Evolutionary conservation across 495 filamentous ascomycete species (phyloP), one percentile per base, ranked within the genome.

Genomic region (Tuber melanosporum): DNA sequence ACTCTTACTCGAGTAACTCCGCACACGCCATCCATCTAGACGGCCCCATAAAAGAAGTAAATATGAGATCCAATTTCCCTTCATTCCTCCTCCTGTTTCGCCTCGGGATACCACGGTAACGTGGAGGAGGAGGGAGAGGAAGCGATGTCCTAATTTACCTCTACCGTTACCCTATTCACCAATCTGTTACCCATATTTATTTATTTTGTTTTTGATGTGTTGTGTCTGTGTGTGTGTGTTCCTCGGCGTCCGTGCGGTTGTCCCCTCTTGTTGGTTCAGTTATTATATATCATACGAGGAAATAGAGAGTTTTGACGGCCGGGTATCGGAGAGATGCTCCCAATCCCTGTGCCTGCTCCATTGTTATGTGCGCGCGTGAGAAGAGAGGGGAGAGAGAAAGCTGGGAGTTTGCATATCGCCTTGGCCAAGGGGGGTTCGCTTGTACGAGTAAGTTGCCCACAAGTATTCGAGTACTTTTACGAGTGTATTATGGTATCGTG

Each of bases 31-130:
- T 32, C 57, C n/a, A 66, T 66, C 57, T 32, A 32, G 57, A 17
- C 57, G n/a, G n/a, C 26, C 26, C 12, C 10, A 6, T 4, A 32
- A 32, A 66, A 66, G 26, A 15, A 32, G 57, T 32, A 66, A 32
- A 15, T 32, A 66, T 66, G 57, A 17, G 57, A 66, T 66, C 57
- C 14, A 32, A 66, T 66, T 66, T 66, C 57, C n/a, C 3, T 32
- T 66, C 57, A 32, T 66, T 66, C 57, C 57, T 66, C n/a, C 32
- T 15, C n/a, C n/a, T 66, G 57, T 66, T 66, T 66, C 57, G 57
- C 57, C 10, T 66, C 57, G 47, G 1, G 20, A 8, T n/a, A 57
- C 22, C 49, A 66, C 57, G n/a, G 10, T 66, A 66, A 22, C 47
- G 0, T 22, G 5, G 47, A 14, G 12, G 47, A 14, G 12, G 22